Evolutionary conservation across 352 stramenopile species (phyloP).

Genomic region (Vaucheria bursata): DNA sequence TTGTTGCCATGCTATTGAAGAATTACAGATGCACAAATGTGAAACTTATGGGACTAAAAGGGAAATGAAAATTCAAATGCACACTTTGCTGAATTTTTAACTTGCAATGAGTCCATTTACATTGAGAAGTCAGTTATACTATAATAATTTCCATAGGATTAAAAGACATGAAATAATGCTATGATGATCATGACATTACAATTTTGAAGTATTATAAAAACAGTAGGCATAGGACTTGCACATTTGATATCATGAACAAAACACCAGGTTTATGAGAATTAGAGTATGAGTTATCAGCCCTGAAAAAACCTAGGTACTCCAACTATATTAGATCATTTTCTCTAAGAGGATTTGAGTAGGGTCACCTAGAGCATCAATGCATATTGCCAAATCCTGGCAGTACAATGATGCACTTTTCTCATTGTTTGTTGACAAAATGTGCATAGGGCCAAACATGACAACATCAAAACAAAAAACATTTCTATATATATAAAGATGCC

Average conservation of each 20-base stretch:
- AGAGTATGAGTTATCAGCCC: slow-evolving; percentile 8
- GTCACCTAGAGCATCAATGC: slow-evolving; percentile 12
- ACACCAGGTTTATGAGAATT: slow-evolving; percentile 15
- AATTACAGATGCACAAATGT: no score
- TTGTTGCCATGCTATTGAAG: no score
- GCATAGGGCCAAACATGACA: no score
- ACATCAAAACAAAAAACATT: no score
- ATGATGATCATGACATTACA: no score
- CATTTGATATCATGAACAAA: slow-evolving; percentile 16
- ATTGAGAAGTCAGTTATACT: not conserved
- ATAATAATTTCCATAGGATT: no score
- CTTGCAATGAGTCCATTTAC: not conserved
- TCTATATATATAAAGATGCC: no score
- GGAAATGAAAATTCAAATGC: no score
- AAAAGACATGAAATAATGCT: no score
- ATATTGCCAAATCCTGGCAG: not conserved
- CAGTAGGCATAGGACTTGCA: not conserved
- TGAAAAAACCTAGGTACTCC: slow-evolving; percentile 17
- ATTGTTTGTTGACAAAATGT: no score
- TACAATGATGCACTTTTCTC: not conserved
- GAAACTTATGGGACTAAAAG: no score
- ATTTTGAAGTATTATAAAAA: not conserved
- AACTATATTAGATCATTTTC: slow-evolving; percentile 24
- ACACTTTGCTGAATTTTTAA: not conserved
- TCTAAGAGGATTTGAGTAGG: slow-evolving; percentile 11